Evolutionary conservation across 305 asterid species (phyloP), one percentile per base, ranked within the genome.

Genomic region (Fraxinus sp.): DNA sequence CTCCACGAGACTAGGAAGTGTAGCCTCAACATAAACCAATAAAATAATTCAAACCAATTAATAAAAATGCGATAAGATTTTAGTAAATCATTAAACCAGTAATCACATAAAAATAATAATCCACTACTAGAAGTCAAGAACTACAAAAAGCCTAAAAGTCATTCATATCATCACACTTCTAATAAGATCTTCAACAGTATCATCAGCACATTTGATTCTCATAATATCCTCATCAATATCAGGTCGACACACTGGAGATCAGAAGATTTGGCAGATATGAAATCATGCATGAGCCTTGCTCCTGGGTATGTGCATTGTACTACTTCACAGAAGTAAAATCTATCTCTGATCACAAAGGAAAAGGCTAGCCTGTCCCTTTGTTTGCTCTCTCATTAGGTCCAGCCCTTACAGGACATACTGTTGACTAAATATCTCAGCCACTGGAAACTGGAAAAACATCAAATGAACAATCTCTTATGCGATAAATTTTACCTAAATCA

Each of bases 401-500:
- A 10, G 16, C 36, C n/a, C n/a, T 66, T 68, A 77, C 83, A 26
- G 57, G 46, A 68, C 72, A 11, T 43, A 68, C 26, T 52, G 66
- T 64, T 77, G 78, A 84, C 46, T 35, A 28, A 33, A 77, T 64
- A 64, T 55, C 24, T n/a, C 64, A 55, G 64, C 24, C 24, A 77
- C 81, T 18, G 35, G 35, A 43, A 16, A 77, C 59, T 35, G 75
- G 6, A 79, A 77, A 7, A 55, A 62, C 13, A 46, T 43, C 66
- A 59, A 43, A 68, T 52, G 24, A 77, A 35, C 79, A 82, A 57
- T 75, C 72, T 83, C 80, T 28, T 18, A 64, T 7, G 39, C 16
- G 33, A 70, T 77, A 84, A 66, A 79, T 37, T 64, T 84, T 90
- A 96, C 97, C 98, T 72, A 95, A 83, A 81, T 78, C 74, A 26